Base-by-base conservation (phyloP, 192 early-diverging fungal genomes). In the Coemansia sp. region DNA sequence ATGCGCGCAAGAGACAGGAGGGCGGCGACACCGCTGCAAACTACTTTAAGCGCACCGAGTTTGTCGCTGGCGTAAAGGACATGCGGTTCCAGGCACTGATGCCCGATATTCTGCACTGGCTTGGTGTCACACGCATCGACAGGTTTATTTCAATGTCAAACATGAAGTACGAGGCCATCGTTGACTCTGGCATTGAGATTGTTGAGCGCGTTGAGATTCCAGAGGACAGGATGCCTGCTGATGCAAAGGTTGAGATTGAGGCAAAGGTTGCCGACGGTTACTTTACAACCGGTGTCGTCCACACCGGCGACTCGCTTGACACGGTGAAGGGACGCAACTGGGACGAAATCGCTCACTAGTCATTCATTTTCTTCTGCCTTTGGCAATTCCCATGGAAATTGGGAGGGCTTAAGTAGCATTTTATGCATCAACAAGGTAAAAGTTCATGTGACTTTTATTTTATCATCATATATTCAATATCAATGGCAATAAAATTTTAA, bases 241-340 rank as follows among this genome's bases (percentile, higher is more conserved):
- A 97, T 65, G 91, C 92, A 18, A 87, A 91, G 64, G 95, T 98
- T 21, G 95, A 98, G 80, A 98, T 98, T 72, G 93, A 98, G 62
- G 95, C 95, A 47, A 98, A 98, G 85, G 91, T 98, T 59, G 95
- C 94, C 8, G 88, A 93, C n/a, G 95, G 95, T 0, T 98, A 97
- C 80, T 97, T 97, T 73, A 92, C 91, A 11, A 89, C 80, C 16
- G 87, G 87, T 42, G 78, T 76, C 9, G 84, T 87, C 22, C 87
- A 86, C 0, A 82, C 84, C 6, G 81, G 82, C 2, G 84, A 85
- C 7, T 87, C 88, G 45, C 72, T 97, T 45, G 67, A 85, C 15
- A 74, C 77, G 10, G 89, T 91, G 18, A 92, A 92, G 73, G 95
- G 95, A 8, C 90, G 93, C 62, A 90, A 86, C 45, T 94, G 92